Base-by-base conservation (phyloP, 495 filamentous ascomycete species). In the Sporormia fimetaria region DNA sequence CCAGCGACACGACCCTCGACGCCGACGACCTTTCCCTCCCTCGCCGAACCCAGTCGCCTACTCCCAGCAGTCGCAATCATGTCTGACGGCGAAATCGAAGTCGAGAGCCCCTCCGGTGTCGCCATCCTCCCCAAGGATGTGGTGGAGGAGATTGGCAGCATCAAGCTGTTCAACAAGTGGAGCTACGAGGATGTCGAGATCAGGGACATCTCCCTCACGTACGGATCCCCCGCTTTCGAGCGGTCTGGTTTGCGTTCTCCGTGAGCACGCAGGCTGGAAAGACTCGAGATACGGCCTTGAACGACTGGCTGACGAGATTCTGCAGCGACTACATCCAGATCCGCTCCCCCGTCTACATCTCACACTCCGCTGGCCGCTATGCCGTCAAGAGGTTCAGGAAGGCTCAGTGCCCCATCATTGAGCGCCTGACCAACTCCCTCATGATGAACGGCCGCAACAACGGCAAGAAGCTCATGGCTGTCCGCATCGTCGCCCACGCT, bases 381-480 rank as follows among this genome's bases (percentile, higher is more conserved):
- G 90, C 90, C 64, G 78, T 81, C 68, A 99, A 99, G 83, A 81
- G 90, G 57, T 99, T 99, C 85, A 81, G 90, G 72, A 99, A 99
- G 78, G 87, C 92, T 63, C 87, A 96, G 78, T 96, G 90, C 81
- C 90, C 90, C 55, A 96, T 99, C 76, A 94, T 99, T 58, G 90
- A 99, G 82, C 88, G 90, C 65, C 80, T 99, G 47, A 96, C 92
- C 72, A 99, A 99, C 78, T 96, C 90, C 18, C 78, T 99, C 57
- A 99, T 99, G 90, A 96, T 96, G 92, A 94, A 99, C 77, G 90
- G 90, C 64, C 92, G 90, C 69, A 99, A 99, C 80, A 96, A 93
- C 83, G 90, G 90, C 70, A 99, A 99, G 81, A 99, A 99, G 84
- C 80, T 96, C 52, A 93, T 92, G 85, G 92, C 90, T 63, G 87